Conservation (phyloP, 176 grass and related monocot species). For the Saccharum spontaneum region DNA sequence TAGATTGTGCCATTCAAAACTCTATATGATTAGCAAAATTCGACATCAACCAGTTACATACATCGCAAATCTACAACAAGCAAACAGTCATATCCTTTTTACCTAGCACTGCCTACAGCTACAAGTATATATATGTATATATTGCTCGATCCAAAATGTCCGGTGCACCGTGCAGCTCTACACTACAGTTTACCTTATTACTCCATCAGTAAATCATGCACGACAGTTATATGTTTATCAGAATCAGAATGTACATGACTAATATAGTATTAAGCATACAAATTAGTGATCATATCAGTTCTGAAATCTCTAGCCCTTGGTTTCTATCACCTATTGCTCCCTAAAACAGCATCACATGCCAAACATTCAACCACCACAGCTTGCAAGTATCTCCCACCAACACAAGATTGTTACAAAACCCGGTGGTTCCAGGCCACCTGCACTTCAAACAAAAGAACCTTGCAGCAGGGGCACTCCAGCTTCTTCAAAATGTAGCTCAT, state of each 20-base stretch:
- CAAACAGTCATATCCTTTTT: not conserved
- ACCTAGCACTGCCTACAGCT: conserved; percentile 19
- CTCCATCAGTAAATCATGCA: conserved; percentile 1
- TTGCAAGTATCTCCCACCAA: not conserved
- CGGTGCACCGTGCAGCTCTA: conserved; percentile 12
- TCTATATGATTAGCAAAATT: conserved; percentile 28
- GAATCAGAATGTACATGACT: conserved; percentile 44
- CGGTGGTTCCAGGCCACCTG: conserved; percentile 10
- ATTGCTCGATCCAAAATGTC: conserved; percentile 23
- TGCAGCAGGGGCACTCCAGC: conserved; percentile 20
- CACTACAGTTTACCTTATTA: not conserved
- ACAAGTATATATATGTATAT: not conserved
- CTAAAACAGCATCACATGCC: not conserved
- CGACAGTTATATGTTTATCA: conserved; percentile 16
- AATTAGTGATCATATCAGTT: not conserved
- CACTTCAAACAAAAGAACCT: conserved; percentile 14
- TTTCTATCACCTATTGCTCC: not conserved
- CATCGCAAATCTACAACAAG: not conserved
- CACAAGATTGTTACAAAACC: conserved; percentile 25
- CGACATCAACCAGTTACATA: not conserved
- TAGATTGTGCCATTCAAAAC: not conserved
- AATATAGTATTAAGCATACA: conserved; percentile 34
- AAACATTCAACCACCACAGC: conserved; percentile 20
- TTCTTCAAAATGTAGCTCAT: conserved; percentile 37
- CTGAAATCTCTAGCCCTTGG: conserved; percentile 2